phyloP scores from a whole-genome alignment of 139 green algal species.

The Micractinium sp. region DNA sequence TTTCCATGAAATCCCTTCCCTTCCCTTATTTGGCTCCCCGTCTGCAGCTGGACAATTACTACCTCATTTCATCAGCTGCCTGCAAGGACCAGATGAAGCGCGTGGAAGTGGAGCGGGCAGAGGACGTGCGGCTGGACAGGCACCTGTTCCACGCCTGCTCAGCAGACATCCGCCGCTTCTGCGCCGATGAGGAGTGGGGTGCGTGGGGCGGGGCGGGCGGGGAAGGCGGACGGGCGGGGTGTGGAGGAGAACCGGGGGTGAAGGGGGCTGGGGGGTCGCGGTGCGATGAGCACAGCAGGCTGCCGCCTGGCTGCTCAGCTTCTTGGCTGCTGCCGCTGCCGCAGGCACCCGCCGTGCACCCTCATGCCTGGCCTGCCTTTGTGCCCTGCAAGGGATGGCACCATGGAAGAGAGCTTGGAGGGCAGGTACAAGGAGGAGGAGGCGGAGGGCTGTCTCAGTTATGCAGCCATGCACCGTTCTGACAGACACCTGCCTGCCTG shows the following conservation, averaged over 20 bases:
- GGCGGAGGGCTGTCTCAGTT: too few species aligned
- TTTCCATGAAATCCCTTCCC: neutral
- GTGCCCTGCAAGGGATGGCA: too few species aligned
- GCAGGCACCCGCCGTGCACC: too few species aligned
- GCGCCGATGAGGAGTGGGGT: constrained; percentile 65
- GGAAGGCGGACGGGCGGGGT: neutral
- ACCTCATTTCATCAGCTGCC: neutral
- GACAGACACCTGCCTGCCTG: neutral
- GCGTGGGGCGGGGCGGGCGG: neutral
- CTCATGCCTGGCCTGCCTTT: neutral
- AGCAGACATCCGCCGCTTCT: constrained; percentile 79
- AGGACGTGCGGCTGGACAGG: constrained; percentile 78
- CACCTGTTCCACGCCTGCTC: constrained; percentile 74
- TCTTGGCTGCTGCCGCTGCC: too few species aligned
- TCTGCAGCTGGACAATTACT: constrained; percentile 45
- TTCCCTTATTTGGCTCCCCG: neutral
- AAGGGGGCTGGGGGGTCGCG: too few species aligned
- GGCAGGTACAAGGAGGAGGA: too few species aligned
- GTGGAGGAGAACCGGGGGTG: too few species aligned
- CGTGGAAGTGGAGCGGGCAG: constrained; percentile 82
- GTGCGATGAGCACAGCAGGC: too few species aligned
- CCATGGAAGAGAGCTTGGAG: too few species aligned
- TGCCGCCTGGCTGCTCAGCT: too few species aligned
- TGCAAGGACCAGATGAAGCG: constrained; percentile 75
- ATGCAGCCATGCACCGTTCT: too few species aligned